A percentile compares a stretch with the other conserved stretches of the same genome.
Evolutionary conservation across 75 land plant species (phyloP).

Genomic region (Ceratopteris richardii): DNA sequence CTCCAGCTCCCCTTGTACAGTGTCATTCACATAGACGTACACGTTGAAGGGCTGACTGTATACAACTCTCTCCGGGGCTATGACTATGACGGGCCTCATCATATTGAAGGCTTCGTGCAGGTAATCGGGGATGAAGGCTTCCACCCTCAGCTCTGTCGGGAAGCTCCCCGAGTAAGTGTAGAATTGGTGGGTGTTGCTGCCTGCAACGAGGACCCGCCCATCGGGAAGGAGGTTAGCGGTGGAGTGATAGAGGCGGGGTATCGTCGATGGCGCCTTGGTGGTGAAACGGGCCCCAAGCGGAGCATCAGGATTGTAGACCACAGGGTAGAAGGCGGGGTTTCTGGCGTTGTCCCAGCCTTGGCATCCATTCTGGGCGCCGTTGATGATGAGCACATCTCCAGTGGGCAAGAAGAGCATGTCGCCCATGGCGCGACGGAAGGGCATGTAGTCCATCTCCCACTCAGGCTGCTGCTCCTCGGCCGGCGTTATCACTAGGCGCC

Average conservation of each 20-base stretch:
- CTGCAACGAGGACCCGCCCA: conserved; percentile 35
- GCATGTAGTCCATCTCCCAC: conserved; percentile 50
- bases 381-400: conserved; percentile 39
- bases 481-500: too few species aligned
- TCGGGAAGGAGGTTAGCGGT: conserved; percentile 39
- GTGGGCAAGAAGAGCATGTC: conserved; percentile 46
- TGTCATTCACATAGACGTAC: too few species aligned
- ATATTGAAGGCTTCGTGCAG: conserved; percentile 1
- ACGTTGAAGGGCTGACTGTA: conserved; percentile 24
- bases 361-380: conserved; percentile 41
- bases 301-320: conserved; percentile 21
- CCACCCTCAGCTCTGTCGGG: conserved; percentile 37
- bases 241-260: conserved; percentile 48
- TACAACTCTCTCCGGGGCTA: conserved; percentile 7
- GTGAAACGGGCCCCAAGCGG: conserved; percentile 17
- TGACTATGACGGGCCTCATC: conserved; percentile 10
- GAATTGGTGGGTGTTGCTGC: conserved; percentile 34
- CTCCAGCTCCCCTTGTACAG: too few species aligned
- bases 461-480: too few species aligned
- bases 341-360: conserved; percentile 39
- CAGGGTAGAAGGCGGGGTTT: conserved; percentile 25
- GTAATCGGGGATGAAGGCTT: conserved; percentile 34
- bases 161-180: conserved; percentile 27
- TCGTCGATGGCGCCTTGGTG: conserved; percentile 10
- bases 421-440: conserved; percentile 29